These are phyloP conservation scores for Limnomonas spitsbergensis DNA, from an alignment of 139 green algal species.

Conservation along the genomic window DNA sequence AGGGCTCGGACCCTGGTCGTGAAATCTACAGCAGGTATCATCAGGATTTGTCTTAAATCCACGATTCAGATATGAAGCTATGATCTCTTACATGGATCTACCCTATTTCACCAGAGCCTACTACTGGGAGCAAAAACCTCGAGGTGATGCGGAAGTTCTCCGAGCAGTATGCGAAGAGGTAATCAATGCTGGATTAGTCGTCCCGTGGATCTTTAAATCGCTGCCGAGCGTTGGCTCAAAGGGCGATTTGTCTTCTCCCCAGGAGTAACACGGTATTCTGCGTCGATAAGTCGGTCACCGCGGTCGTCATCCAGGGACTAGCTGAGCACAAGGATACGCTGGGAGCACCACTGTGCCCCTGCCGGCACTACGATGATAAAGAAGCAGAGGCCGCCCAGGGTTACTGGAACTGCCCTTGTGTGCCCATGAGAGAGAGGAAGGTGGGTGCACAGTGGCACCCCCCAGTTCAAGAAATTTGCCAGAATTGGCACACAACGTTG, in stretches of 20 bases:
- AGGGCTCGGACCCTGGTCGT: too few relatives aligned
- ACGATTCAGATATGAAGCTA: too few relatives aligned
- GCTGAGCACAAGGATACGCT: constrained; percentile 97
- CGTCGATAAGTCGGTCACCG: constrained; percentile 95
- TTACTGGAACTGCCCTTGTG: constrained; percentile 99
- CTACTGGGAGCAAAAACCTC: constrained; percentile 35
- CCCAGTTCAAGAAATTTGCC: background rate
- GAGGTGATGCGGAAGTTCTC: constrained; percentile 98
- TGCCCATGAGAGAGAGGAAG: constrained; percentile 96
- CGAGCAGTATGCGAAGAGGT: constrained; percentile 95
- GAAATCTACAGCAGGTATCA: too few relatives aligned
- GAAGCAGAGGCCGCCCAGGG: constrained; percentile 85
- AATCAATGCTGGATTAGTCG: background rate
- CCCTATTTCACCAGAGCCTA: background rate
- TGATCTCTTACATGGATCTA: too few relatives aligned
- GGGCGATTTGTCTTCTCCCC: constrained; percentile 13
- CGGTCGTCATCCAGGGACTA: constrained; percentile 95
- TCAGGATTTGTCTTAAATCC: too few relatives aligned
- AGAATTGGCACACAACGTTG: constrained; percentile 1
- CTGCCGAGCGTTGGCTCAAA: background rate
- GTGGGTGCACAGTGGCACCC: constrained; percentile 26
- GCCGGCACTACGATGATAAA: constrained; percentile 99
- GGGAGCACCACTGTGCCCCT: constrained; percentile 94
- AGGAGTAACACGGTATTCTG: constrained; percentile 96
- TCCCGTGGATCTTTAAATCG: background rate